A percentile compares a stretch with the other conserved stretches of the same genome.
Conservation (phyloP, 495 filamentous ascomycete species). For the Penicillium atrosanguineum region DNA sequence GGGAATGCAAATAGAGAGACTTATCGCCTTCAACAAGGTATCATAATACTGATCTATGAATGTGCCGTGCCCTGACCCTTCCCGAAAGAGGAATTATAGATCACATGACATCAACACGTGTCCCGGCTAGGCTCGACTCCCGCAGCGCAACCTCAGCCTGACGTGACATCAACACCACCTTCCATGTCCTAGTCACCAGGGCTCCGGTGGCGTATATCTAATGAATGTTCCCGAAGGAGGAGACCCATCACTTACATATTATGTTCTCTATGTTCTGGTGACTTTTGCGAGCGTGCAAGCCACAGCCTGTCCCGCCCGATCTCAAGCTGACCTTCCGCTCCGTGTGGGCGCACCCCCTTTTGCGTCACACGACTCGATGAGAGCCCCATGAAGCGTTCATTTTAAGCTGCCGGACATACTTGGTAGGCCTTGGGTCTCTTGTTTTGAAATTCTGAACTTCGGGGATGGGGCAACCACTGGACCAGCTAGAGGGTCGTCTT, state of each 20-base stretch:
- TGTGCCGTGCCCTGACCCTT: no score
- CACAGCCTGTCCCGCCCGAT: constrained; percentile 11
- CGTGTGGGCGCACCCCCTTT: not conserved
- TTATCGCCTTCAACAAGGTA: no score
- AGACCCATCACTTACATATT: not conserved
- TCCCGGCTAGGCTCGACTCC: not conserved
- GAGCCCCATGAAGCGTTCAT: not conserved
- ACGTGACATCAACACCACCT: constrained; percentile 13
- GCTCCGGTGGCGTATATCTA: constrained; percentile 1
- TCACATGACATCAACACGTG: not conserved
- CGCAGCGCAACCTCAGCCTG: constrained; percentile 10
- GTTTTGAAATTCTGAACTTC: not conserved
- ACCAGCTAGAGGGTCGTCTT: not conserved
- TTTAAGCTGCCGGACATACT: not conserved
- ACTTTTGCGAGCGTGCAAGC: not conserved
- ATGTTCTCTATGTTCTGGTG: not conserved
- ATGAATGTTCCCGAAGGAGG: not conserved
- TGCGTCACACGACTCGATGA: not conserved
- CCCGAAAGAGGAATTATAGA: no score
- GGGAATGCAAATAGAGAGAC: no score
- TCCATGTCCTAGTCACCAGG: constrained; percentile 5
- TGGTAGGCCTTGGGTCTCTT: not conserved
- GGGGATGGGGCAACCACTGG: not conserved
- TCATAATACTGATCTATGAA: no score
- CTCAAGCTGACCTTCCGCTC: constrained; percentile 4